phyloP scores from a whole-genome alignment of 352 stramenopile species.

The Phytophthora lateralis region DNA sequence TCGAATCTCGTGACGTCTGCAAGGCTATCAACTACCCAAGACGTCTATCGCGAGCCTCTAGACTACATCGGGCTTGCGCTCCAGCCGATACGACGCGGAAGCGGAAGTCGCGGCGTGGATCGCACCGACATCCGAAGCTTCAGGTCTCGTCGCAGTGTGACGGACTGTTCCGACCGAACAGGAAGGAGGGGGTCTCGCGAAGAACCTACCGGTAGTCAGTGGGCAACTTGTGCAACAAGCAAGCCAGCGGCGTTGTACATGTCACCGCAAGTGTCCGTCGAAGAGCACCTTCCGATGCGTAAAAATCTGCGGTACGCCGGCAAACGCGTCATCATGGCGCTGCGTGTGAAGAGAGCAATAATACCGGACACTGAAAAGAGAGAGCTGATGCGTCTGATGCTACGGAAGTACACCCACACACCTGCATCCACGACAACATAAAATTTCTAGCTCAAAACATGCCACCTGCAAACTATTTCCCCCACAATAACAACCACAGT shows the following conservation, averaged over 20 bases:
- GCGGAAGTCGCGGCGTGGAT: slow-evolving; percentile 7
- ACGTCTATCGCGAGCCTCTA: slow-evolving; percentile 10
- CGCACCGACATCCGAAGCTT: slow-evolving; percentile 28
- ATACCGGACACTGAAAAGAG: slow-evolving; percentile 55
- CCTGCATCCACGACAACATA: neutral
- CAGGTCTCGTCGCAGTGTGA: slow-evolving; percentile 26
- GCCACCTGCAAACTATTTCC: neutral
- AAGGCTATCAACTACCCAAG: neutral
- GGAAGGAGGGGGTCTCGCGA: neutral
- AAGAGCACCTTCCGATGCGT: neutral
- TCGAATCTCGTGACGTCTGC: slow-evolving; percentile 21
- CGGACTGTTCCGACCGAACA: slow-evolving; percentile 16
- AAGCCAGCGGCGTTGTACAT: slow-evolving; percentile 4
- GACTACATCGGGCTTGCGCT: slow-evolving; percentile 20
- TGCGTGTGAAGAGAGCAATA: slow-evolving; percentile 59
- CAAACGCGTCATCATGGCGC: slow-evolving; percentile 72
- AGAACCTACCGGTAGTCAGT: slow-evolving; percentile 6
- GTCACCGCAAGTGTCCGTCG: neutral
- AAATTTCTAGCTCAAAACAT: neutral
- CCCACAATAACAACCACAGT: neutral
- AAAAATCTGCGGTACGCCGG: slow-evolving; percentile 61
- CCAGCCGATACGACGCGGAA: slow-evolving; percentile 4
- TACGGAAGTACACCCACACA: slow-evolving; percentile 36
- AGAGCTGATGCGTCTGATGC: slow-evolving; percentile 61
- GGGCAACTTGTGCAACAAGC: slow-evolving; percentile 10